Evolutionary conservation across 345 rosid species (phyloP).

Genomic region (Salix purpurea): DNA sequence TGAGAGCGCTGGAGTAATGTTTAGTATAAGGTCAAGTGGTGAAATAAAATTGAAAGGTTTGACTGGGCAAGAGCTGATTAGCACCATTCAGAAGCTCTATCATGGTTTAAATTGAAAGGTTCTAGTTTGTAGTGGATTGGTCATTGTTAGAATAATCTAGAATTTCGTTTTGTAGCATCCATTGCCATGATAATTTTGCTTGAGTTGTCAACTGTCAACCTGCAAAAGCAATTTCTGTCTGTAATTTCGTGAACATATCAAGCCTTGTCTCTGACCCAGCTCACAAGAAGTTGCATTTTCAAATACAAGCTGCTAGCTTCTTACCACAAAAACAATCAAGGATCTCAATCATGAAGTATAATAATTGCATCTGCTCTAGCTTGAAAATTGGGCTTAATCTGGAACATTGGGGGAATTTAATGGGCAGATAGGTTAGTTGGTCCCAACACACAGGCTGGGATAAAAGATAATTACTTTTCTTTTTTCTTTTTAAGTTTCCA

Average conservation of each 20-base stretch:
- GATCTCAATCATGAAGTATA: background rate
- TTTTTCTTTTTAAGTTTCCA: background rate
- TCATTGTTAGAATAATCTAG: background rate
- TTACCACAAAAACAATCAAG: background rate
- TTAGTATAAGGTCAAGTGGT: background rate
- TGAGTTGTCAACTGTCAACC: background rate
- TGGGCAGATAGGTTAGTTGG: background rate
- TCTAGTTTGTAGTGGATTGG: background rate
- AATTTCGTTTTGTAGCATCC: background rate
- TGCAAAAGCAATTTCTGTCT: background rate
- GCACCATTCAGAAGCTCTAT: background rate
- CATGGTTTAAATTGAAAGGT: background rate
- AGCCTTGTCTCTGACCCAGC: background rate
- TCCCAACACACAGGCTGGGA: background rate
- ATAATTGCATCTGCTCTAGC: background rate
- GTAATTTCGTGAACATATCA: background rate
- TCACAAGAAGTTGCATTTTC: background rate
- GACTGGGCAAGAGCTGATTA: background rate
- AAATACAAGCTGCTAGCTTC: background rate
- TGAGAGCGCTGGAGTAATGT: background rate
- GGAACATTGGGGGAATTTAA: background rate
- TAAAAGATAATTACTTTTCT: background rate
- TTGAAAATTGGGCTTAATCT: background rate
- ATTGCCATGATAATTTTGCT: background rate
- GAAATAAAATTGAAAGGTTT: background rate